Evolutionary conservation across 257 asterid genomes (phyloP).

Genomic region (Perilla frutescens): DNA sequence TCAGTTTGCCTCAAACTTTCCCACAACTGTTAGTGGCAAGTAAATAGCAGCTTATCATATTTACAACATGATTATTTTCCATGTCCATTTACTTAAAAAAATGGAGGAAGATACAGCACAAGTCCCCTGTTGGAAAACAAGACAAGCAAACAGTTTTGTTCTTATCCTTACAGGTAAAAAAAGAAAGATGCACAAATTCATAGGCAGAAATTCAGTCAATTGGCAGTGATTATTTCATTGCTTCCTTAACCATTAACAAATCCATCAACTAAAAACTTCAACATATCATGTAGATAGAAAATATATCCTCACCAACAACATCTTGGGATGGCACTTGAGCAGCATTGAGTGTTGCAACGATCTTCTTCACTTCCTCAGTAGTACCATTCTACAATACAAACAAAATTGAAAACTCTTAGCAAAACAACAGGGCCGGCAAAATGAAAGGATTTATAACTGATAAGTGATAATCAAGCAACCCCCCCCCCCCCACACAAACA

Average conservation of each 20-base stretch:
- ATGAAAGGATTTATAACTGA: not conserved
- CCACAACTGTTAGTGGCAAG: not conserved
- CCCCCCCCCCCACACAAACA: not conserved
- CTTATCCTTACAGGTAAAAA: not conserved
- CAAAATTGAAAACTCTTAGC: conserved; percentile 16
- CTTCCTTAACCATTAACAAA: conserved; percentile 12
- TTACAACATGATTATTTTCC: conserved; percentile 8
- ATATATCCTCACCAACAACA: conserved; percentile 78
- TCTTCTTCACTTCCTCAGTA: conserved; percentile 87
- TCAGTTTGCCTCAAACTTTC: not conserved
- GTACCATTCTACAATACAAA: conserved; percentile 77
- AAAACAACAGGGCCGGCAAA: not conserved
- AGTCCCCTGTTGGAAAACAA: not conserved
- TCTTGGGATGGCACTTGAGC: conserved; percentile 87
- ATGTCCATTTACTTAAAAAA: not conserved
- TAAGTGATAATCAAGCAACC: conserved; percentile 14
- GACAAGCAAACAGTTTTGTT: conserved; percentile 15
- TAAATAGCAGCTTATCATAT: conserved; percentile 5
- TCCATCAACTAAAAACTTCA: conserved; percentile 2
- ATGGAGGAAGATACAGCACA: not conserved
- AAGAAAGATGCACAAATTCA: not conserved
- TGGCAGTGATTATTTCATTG: not conserved
- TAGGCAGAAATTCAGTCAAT: not conserved
- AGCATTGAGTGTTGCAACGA: conserved; percentile 73
- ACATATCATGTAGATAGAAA: not conserved